These are phyloP conservation scores for Thraustochytrium sp. DNA, from an alignment of 352 stramenopile genomes.

Conservation along the genomic window DNA sequence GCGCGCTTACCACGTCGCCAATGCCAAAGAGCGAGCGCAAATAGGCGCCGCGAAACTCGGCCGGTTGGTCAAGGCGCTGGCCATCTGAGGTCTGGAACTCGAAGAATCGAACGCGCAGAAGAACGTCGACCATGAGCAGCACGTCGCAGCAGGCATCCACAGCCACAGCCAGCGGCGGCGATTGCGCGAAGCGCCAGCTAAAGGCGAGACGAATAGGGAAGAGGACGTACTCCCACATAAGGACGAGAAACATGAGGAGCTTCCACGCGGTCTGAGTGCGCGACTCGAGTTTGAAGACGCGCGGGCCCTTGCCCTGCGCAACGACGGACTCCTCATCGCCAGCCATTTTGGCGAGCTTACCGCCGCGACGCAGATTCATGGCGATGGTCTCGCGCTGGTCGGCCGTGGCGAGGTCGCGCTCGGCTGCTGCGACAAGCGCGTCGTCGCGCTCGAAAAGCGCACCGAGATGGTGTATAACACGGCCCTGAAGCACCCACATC, in stretches of 20 bases:
- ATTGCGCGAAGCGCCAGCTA: neutral
- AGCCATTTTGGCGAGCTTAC: constrained; percentile 26
- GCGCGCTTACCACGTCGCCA: neutral
- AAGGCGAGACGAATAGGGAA: constrained; percentile 26
- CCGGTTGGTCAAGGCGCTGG: neutral
- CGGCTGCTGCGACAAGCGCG: neutral
- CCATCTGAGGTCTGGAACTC: neutral
- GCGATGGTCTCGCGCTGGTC: neutral
- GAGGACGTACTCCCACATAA: constrained; percentile 6
- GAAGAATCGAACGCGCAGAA: neutral
- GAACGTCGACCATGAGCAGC: constrained; percentile 4
- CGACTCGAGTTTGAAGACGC: neutral
- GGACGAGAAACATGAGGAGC: constrained; percentile 12
- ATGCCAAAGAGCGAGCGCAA: constrained; percentile 12
- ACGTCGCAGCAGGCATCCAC: neutral
- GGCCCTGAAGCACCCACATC: neutral
- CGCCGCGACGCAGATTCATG: neutral
- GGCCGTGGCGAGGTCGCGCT: neutral
- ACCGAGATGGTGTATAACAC: neutral
- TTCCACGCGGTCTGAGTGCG: neutral
- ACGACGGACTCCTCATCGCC: neutral
- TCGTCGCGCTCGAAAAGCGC: neutral
- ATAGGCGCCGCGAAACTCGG: neutral
- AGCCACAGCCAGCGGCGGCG: neutral
- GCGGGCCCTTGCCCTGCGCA: neutral